Percentiles rank a stretch among this genome's conserved stretches.
Conservation (phyloP, 2,329 filamentous ascomycete species). For the Catunica adiposa region DNA sequence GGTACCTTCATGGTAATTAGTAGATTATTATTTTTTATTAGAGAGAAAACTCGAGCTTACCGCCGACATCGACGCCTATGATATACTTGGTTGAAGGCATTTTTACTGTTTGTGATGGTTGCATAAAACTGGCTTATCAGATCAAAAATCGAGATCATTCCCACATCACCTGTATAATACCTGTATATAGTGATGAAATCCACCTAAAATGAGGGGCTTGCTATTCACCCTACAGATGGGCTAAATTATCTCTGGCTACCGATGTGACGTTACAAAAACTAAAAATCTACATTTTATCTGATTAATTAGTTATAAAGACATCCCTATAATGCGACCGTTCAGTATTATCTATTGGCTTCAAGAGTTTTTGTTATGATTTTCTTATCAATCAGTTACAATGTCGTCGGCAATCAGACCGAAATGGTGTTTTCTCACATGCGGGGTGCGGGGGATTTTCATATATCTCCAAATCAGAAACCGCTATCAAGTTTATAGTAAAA, state of each 20-base stretch:
- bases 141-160: neutral
- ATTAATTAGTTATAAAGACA: neutral
- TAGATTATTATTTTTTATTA: neutral
- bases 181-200: neutral
- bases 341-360: no score
- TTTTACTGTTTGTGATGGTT: neutral
- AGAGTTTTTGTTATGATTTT: neutral
- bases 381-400: conserved; percentile 1
- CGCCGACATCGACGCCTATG: conserved; percentile 27
- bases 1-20: conserved; percentile 22
- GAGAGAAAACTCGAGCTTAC: conserved; percentile 13
- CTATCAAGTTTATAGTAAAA: no score
- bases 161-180: neutral
- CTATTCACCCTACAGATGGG: neutral
- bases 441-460: no score
- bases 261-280: no score
- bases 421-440: neutral
- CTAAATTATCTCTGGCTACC: no score
- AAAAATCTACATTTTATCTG: no score
- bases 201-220: neutral
- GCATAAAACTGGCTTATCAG: conserved; percentile 7
- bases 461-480: no score
- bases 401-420: neutral
- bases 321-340: no score
- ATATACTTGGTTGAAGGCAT: conserved; percentile 18